Percentiles rank a stretch among this genome's conserved stretches.
Conservation (phyloP, 2,329 filamentous ascomycete genomes). For the Calonectria multiphialidica region DNA sequence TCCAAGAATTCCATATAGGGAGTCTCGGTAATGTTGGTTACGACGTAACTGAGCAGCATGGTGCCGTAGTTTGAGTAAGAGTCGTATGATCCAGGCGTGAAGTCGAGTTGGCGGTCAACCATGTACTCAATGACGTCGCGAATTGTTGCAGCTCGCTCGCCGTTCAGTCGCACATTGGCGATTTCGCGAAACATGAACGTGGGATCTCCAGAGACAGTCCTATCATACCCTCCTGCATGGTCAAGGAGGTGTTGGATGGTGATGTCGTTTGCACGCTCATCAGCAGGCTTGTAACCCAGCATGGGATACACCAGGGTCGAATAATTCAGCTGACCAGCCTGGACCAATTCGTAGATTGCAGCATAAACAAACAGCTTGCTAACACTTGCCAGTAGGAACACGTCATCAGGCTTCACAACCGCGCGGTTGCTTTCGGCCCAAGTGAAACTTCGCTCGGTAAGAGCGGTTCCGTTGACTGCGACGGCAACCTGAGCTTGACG, state of each 20-base stretch:
- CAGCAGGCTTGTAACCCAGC: conserved; percentile 25
- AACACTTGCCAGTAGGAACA: conserved; percentile 30
- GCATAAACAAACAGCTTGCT: conserved; percentile 34
- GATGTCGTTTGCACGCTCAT: conserved; percentile 22
- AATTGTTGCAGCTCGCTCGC: conserved; percentile 23
- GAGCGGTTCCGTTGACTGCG: background rate
- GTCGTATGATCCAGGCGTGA: conserved; percentile 14
- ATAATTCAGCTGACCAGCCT: background rate
- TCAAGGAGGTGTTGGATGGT: conserved; percentile 33
- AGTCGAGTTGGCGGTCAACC: conserved; percentile 25
- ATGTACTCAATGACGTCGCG: conserved; percentile 34
- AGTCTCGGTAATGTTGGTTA: conserved; percentile 27
- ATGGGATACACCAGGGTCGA: conserved; percentile 25
- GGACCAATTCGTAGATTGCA: conserved; percentile 19
- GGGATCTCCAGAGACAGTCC: conserved; percentile 14
- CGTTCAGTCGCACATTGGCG: conserved; percentile 12
- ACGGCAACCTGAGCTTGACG: conserved; percentile 33
- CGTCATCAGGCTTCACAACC: conserved; percentile 23
- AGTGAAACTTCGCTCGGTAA: conserved; percentile 30
- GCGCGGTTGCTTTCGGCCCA: conserved; percentile 32
- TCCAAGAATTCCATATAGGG: conserved; percentile 31
- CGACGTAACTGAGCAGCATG: conserved; percentile 28
- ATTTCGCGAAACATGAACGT: conserved; percentile 25
- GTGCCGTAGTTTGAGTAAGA: conserved; percentile 34
- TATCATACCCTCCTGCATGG: conserved; percentile 25